These are phyloP conservation scores for Hypericum perforatum DNA, from an alignment of 345 rosid species.

Conservation along the genomic window DNA sequence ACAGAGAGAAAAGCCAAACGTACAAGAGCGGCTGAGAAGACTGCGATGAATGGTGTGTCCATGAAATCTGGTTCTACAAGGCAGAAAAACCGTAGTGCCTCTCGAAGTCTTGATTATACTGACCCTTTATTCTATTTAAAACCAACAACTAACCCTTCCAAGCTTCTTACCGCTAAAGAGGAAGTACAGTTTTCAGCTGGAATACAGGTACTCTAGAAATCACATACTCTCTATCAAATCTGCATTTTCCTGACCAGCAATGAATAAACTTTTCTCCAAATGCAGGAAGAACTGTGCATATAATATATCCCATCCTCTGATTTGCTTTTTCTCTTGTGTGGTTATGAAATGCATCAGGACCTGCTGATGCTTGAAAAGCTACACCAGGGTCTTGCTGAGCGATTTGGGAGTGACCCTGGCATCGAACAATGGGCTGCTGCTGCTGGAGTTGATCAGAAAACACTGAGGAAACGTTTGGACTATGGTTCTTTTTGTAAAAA, in stretches of 20 bases:
- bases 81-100: constrained; percentile 47
- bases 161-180: constrained; percentile 79
- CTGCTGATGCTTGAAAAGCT: constrained; percentile 79
- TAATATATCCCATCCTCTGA: background rate
- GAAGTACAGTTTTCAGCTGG: constrained; percentile 68
- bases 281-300: too few relatives aligned
- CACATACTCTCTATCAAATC: too few relatives aligned
- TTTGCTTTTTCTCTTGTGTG: background rate
- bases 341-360: constrained; percentile 33
- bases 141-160: constrained; percentile 52
- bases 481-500: constrained; percentile 72
- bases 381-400: constrained; percentile 54
- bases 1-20: constrained; percentile 69
- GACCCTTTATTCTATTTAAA: constrained; percentile 79
- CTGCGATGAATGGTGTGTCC: constrained; percentile 40
- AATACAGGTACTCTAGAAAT: constrained; percentile 81
- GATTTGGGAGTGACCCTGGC: constrained; percentile 63
- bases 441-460: constrained; percentile 65
- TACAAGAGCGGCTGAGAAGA: constrained; percentile 57
- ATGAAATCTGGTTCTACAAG: constrained; percentile 40
- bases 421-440: constrained; percentile 90
- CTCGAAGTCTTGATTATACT: constrained; percentile 54
- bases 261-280: too few relatives aligned
- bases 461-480: constrained; percentile 59
- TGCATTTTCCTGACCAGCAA: too few relatives aligned